A percentile compares a stretch with the other conserved stretches of the same genome.
These are phyloP conservation scores for Hypoxylon sp. DNA, from an alignment of 2,329 filamentous ascomycete species.

Conservation along the genomic window DNA sequence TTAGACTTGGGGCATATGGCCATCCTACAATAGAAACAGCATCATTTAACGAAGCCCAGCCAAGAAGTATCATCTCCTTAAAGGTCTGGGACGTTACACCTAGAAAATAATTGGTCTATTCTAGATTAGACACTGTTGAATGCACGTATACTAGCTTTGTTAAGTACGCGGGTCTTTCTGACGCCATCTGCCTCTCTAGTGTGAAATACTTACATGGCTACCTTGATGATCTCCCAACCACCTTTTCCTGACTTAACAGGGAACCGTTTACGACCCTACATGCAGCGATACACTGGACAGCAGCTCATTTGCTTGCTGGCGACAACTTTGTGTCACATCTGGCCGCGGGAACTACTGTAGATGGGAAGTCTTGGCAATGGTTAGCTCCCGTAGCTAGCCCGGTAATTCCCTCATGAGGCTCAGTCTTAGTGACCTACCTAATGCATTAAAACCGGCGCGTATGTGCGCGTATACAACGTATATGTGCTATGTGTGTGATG, in stretches of 20 bases:
- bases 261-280: conserved; percentile 12
- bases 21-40: too few relatives aligned
- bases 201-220: conserved; percentile 3
- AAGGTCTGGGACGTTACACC: neutral
- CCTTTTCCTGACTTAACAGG: neutral
- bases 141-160: too few relatives aligned
- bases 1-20: too few relatives aligned
- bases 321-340: neutral
- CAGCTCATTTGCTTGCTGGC: conserved; percentile 1
- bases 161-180: neutral
- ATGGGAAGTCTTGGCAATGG: conserved; percentile 29
- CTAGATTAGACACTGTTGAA: neutral
- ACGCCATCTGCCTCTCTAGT: neutral
- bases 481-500: conserved; percentile 12
- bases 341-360: conserved; percentile 7
- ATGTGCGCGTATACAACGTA: neutral
- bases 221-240: neutral
- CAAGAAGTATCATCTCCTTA: neutral
- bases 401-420: conserved; percentile 34
- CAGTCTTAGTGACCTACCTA: conserved; percentile 21
- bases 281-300: neutral
- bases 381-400: conserved; percentile 21
- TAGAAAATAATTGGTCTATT: neutral
- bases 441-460: conserved; percentile 10
- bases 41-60: neutral